Conservation (phyloP, 2,329 filamentous ascomycete genomes). For the Cordyceps fumosorosea region DNA sequence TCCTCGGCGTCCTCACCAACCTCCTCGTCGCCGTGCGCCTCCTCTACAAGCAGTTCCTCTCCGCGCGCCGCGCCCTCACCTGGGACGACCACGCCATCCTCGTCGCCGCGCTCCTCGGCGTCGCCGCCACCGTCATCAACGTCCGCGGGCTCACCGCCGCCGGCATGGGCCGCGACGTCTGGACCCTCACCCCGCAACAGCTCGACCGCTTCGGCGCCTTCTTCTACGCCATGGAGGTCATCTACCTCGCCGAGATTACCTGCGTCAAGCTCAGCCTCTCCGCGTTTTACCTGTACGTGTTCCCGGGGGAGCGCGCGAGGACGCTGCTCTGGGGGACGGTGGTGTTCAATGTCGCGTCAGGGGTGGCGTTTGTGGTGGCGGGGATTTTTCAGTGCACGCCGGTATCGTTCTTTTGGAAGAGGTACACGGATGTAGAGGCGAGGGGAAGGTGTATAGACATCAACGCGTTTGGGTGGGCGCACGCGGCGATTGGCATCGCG, state of each 20-base stretch:
- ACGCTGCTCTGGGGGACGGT: conserved; percentile 37
- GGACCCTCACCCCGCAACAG: conserved; percentile 36
- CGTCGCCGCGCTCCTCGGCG: conserved; percentile 21
- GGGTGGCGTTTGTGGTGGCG: conserved; percentile 36
- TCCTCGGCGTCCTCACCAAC: conserved; percentile 30
- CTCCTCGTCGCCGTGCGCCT: conserved; percentile 38
- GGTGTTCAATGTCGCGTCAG: conserved; percentile 32
- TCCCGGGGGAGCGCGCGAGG: conserved; percentile 34
- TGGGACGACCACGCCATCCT: conserved; percentile 34
- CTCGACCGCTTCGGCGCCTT: conserved; percentile 38
- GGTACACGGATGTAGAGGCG: conserved; percentile 38
- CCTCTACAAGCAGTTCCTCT: conserved; percentile 28
- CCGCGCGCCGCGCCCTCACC: conserved; percentile 28
- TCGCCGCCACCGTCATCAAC: conserved; percentile 27
- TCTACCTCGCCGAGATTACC: conserved; percentile 42
- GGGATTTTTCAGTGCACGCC: conserved; percentile 46
- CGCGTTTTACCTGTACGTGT: conserved; percentile 50
- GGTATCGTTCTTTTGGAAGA: conserved; percentile 44
- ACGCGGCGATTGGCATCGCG: conserved; percentile 45
- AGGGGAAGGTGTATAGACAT: conserved; percentile 42
- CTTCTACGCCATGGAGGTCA: conserved; percentile 36
- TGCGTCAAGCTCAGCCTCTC: conserved; percentile 46
- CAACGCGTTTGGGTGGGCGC: conserved; percentile 43
- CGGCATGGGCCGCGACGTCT: conserved; percentile 47
- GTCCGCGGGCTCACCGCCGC: conserved; percentile 26